Evolutionary conservation across 2,329 filamentous ascomycete species (phyloP).

Genomic region (Stenocarpella maydis): DNA sequence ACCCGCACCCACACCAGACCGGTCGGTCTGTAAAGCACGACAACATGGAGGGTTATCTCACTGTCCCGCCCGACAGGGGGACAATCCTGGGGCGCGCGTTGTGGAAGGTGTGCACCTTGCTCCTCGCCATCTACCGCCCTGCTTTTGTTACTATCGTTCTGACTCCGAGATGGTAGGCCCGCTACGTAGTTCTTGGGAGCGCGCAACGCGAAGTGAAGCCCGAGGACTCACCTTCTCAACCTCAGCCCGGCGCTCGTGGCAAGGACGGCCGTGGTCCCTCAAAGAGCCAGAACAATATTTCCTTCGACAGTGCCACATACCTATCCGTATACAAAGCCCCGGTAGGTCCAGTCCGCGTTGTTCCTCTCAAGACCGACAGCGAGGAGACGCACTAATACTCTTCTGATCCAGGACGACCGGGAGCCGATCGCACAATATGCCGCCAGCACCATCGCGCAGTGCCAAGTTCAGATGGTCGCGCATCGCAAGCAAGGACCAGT

Average conservation of each 20-base stretch:
- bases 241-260: conserved; percentile 49
- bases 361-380: not conserved
- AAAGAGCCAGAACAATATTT: conserved; percentile 39
- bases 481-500: conserved; percentile 69
- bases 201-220: conserved; percentile 48
- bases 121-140: conserved; percentile 13
- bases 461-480: conserved; percentile 65
- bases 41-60: conserved; percentile 59
- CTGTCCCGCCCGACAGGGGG: conserved; percentile 60
- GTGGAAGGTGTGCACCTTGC: conserved; percentile 58
- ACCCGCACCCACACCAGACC: conserved; percentile 7
- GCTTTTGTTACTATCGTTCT: not conserved
- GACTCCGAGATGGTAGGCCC: conserved; percentile 51
- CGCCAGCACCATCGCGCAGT: conserved; percentile 61
- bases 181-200: conserved; percentile 65
- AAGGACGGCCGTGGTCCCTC: conserved; percentile 48
- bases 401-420: conserved; percentile 55
- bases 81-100: conserved; percentile 59
- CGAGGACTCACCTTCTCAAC: conserved; percentile 43
- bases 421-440: conserved; percentile 64
- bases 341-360: conserved; percentile 8
- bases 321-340: conserved; percentile 61
- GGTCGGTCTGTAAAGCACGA: conserved; percentile 16
- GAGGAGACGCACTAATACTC: conserved; percentile 33
- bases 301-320: conserved; percentile 51